phyloP scores from a whole-genome alignment of 78 protist species.

The Bodo saltans region DNA sequence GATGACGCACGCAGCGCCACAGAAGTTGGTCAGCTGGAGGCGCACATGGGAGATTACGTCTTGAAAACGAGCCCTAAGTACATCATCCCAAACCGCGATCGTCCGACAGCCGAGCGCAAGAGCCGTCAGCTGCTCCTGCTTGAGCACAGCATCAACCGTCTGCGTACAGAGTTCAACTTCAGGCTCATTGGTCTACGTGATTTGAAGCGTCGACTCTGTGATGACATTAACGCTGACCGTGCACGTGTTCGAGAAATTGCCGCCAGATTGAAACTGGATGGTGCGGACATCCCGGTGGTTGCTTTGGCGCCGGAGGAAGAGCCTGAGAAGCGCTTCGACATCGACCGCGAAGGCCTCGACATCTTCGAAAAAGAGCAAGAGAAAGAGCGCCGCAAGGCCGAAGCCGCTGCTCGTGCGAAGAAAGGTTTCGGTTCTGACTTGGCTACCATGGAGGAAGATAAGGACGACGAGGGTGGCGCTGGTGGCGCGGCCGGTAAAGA shows the following conservation, averaged over 20 bases:
- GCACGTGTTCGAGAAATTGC: conserved; percentile 36
- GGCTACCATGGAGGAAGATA: conserved; percentile 6
- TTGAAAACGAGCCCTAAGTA: conserved; percentile 56
- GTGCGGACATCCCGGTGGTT: too few species aligned
- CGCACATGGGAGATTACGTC: conserved; percentile 55
- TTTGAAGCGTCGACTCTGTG: conserved; percentile 38
- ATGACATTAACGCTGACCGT: background rate
- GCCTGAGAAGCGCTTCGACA: conserved; percentile 32
- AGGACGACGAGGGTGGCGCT: conserved; percentile 12
- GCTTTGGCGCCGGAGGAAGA: background rate
- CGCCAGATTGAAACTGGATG: conserved; percentile 21
- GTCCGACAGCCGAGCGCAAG: conserved; percentile 65
- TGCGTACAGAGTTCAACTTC: conserved; percentile 53
- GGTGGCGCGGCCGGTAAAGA: background rate
- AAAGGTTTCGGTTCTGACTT: conserved; percentile 13
- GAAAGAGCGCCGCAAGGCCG: background rate
- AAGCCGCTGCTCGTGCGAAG: background rate
- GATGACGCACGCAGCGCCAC: conserved; percentile 54
- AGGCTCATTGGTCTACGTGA: conserved; percentile 60
- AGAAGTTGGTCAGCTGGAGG: conserved; percentile 35
- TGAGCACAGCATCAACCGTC: conserved; percentile 41
- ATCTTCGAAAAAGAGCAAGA: background rate
- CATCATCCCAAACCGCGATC: conserved; percentile 55
- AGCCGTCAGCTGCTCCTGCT: conserved; percentile 52
- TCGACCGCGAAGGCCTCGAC: background rate